Evolutionary conservation across 768 basidiomycete species (phyloP), one percentile per base, ranked within the genome.

Genomic region (Podaxis sp.): DNA sequence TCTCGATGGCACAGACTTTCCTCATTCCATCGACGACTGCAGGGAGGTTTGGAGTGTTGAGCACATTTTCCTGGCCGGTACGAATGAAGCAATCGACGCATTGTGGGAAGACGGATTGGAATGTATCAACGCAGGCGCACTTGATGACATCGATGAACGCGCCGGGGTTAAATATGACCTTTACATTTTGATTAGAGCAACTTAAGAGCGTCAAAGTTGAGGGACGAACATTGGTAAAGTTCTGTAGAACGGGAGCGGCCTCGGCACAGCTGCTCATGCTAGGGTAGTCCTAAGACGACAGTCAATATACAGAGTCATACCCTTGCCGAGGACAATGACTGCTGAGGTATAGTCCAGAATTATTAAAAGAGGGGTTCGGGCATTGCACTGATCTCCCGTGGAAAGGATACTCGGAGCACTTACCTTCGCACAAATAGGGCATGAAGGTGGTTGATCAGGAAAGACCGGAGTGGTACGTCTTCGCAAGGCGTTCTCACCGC

Each of bases 81-180:
- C 77, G 70, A 61, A 79, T 76, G 72, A 87, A 87, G 71, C 88
- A 89, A 68, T 89, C 86, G 41, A 85, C 85, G 63, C 87, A 90
- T 76, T 89, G 85, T 40, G 87, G 87, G 72, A 82, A 80, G 3
- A 71, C 75, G 19, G 79, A 69, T 65, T 80, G 77, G 65, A 78
- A 79, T 0, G 76, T 76, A 60, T 79, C 76, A 2, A 79, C 75
- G 68, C 88, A 90, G 4, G 86, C 79, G 72, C 88, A 88, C 72
- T 83, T 79, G 69, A 88, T 87, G 50, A 85, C 77, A 66, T 81
- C 79, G 64, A 87, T 76, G 72, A 88, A 88, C 1, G 82, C 82
- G 29, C 83, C 81, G 1, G 87, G 87, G 64, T 88, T 86, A 66
- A 84, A 83, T 50, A 88, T 80, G 65, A 89, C 77, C 87, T 88